Evolutionary conservation across 768 basidiomycete species (phyloP), one percentile per base, ranked within the genome.

Genomic region (Clathrus columnatus): DNA sequence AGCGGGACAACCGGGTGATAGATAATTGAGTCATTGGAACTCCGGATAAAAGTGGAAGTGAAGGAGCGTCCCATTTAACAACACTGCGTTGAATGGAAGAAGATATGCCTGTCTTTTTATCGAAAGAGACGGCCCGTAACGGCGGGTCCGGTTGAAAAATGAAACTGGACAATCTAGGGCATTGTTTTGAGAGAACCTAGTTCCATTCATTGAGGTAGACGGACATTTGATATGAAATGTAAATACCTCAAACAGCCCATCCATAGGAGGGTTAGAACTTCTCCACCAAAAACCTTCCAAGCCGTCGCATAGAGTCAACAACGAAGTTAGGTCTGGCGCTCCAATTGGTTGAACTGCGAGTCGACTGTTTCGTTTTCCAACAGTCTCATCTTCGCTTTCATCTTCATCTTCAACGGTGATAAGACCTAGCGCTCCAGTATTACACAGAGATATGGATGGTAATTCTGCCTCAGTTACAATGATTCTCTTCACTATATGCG

Each of bases 201-300:
- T 48, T 20, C 23, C 17, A 23, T 29, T 36, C 59, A 42, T 30
- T 50, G 26, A 50, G 27, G 46, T 28, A 36, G 26, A 26, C n/a
- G 27, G 14, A 16, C 28, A 57, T 32, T 24, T 30, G 16, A 29
- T 21, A 20, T 32, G 29, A n/a, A 28, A 21, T 48, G 29, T 48
- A 23, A 65, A 50, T 18, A 72, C 70, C 64, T 73, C 72, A 59
- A 68, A 70, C 17, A 73, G 24, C 6, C 72, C 70, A 60, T 73
- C 71, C 8, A 72, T 71, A 5, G 72, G 72, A 21, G 61, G 61
- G 26, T 63, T 63, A 7, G 65, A 53, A 51, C 69, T 68, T 23
- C 52, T 44, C 72, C 72, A 73, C 14, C 55, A 45, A 45, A 73
- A 61, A 24, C 60, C 59, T 55, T 71, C 69, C 18, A 73, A 59